phyloP scores from a whole-genome alignment of 2,329 filamentous ascomycete genomes.

The Davidsoniella virescens region DNA sequence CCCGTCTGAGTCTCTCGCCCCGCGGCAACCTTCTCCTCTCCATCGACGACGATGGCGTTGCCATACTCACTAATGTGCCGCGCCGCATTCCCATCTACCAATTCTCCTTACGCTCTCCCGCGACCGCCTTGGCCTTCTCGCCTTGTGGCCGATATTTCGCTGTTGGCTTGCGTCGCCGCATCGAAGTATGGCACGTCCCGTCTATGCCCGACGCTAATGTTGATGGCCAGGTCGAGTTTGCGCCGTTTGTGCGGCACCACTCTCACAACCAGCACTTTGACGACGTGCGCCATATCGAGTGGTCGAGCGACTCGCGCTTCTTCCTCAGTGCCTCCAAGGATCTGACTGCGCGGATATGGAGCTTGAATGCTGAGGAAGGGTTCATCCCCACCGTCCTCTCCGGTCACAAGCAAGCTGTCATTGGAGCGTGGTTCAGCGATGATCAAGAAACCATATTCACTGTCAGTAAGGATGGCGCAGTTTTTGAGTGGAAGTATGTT shows the following conservation, averaged over 20 bases:
- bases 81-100: constrained; percentile 79
- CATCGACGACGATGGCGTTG: constrained; percentile 84
- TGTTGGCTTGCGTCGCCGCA: constrained; percentile 68
- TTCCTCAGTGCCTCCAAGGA: constrained; percentile 87
- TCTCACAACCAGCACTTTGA: constrained; percentile 83
- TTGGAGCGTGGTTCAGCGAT: constrained; percentile 92
- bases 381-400: constrained; percentile 81
- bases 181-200: constrained; percentile 94
- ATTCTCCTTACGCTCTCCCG: constrained; percentile 79
- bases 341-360: constrained; percentile 89
- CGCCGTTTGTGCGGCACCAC: constrained; percentile 79
- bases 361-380: constrained; percentile 67
- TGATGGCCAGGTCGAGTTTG: constrained; percentile 79
- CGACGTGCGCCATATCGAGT: constrained; percentile 69
- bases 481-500: constrained; percentile 85
- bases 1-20: constrained; percentile 73
- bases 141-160: constrained; percentile 84
- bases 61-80: constrained; percentile 80
- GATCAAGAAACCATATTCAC: constrained; percentile 95
- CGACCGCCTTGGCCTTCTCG: constrained; percentile 76
- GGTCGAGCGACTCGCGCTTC: constrained; percentile 93
- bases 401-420: constrained; percentile 77
- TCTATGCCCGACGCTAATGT: constrained; percentile 67
- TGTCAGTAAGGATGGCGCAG: constrained; percentile 88
- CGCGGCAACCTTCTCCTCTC: constrained; percentile 83